These are phyloP conservation scores for Veloporphyrellus conicus DNA, from an alignment of 1,284 basidiomycete species.

Conservation along the genomic window DNA sequence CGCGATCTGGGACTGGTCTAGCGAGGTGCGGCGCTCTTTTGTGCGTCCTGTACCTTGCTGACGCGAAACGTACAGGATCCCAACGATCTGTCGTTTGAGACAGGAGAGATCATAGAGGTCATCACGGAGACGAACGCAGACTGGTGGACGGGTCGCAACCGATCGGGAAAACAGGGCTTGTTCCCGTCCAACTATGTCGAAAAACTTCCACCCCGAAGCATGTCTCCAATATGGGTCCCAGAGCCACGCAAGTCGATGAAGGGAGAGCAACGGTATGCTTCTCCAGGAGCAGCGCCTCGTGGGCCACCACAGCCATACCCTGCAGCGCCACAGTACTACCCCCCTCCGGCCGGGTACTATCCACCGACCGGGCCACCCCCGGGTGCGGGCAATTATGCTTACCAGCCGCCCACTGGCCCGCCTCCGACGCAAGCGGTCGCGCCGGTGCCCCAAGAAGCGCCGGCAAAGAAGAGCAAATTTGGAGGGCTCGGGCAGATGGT, in stretches of 20 bases:
- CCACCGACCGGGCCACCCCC: constrained; percentile 19
- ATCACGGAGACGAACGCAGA: constrained; percentile 37
- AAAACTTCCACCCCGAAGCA: constrained; percentile 32
- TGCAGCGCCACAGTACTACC: constrained; percentile 20
- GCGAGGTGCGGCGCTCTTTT: constrained; percentile 24
- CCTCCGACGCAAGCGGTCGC: constrained; percentile 28
- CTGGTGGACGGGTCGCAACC: constrained; percentile 39
- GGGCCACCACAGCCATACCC: constrained; percentile 24
- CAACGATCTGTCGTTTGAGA: constrained; percentile 34
- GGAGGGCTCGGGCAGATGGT: constrained; percentile 59
- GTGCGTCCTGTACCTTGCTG: constrained; percentile 9
- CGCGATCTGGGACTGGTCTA: constrained; percentile 28
- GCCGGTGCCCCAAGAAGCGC: constrained; percentile 37
- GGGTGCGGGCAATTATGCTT: constrained; percentile 30
- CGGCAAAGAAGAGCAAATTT: constrained; percentile 58
- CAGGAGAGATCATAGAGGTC: constrained; percentile 38
- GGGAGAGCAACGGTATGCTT: constrained; percentile 14
- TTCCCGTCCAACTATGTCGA: constrained; percentile 61
- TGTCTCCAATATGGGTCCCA: constrained; percentile 23
- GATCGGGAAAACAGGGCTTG: constrained; percentile 46
- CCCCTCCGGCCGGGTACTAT: constrained; percentile 25
- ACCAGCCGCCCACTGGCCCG: constrained; percentile 29
- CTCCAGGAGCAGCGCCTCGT: constrained; percentile 21
- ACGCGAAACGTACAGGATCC: constrained; percentile 44
- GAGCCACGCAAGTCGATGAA: constrained; percentile 19